Base-by-base conservation (phyloP, 441 rosid species). In the Dalechampia spathulata region DNA sequence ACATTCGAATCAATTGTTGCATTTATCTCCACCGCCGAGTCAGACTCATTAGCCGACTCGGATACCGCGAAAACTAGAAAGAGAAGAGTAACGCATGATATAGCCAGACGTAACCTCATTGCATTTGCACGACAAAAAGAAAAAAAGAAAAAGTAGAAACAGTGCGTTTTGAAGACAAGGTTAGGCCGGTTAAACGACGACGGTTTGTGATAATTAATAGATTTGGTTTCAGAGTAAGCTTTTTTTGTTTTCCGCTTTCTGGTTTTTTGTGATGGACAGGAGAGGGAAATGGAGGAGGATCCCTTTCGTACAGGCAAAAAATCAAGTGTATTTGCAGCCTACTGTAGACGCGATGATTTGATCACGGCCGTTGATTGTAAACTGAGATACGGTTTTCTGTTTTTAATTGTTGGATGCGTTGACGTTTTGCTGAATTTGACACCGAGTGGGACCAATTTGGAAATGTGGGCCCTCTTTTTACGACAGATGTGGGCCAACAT, bases 1-100 rank as follows among this genome's bases (percentile, higher is more conserved):
- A 63, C 68, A 71, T 81, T 84, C 64, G 60, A 62, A 52, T 73
- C 85, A 28, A 43, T 52, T 28, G 87, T 81, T 58, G 72, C 87
- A 72, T 84, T 83, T 80, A 80, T 74, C 67, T 83, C 87, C 49
- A 27, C 47, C 55, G 34, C 65, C 23, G 75, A 64, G 30, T 64
- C 71, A 64, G 78, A 64, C 42, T 50, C 77, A 57, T 46, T 50
- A 27, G 60, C 74, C 51, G 73, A 47, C 40, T 68, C 66, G 60
- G 69, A 28, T 36, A 64, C 55, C n/a, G 60, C 73, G 43, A 75
- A 66, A 64, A 71, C 69, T 61, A 78, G 60, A 40, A 73, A 54
- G 68, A 68, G 69, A 69, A 65, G 71, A 58, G 70, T 73, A 37
- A 72, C 49, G 62, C 80, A 38, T 46, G 71, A 67, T 50, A 71